phyloP scores from a whole-genome alignment of 2,329 filamentous ascomycete species.

The Didymellaceae sp. region DNA sequence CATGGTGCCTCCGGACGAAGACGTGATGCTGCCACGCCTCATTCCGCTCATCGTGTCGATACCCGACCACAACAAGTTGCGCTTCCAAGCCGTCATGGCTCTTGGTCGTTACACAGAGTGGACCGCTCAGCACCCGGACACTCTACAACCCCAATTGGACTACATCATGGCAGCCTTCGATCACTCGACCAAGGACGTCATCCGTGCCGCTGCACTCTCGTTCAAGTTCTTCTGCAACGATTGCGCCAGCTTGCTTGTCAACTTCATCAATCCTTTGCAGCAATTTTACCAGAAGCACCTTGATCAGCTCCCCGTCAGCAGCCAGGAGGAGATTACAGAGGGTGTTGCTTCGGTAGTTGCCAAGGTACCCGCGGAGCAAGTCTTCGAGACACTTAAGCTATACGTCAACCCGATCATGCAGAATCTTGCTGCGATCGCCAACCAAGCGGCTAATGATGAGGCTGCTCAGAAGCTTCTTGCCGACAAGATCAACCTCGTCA shows the following conservation, averaged over 20 bases:
- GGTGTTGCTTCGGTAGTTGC: conserved; percentile 92
- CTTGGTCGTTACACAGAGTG: conserved; percentile 96
- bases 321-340: conserved; percentile 95
- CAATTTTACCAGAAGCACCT: conserved; percentile 90
- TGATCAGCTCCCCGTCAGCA: conserved; percentile 81
- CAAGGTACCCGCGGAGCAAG: conserved; percentile 78
- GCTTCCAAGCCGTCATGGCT: conserved; percentile 98
- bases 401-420: conserved; percentile 92
- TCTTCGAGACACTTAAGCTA: conserved; percentile 85
- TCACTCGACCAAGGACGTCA: conserved; percentile 85
- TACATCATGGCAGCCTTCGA: conserved; percentile 95
- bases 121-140: conserved; percentile 93
- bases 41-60: conserved; percentile 95
- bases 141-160: conserved; percentile 88
- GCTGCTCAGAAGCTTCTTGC: conserved; percentile 85
- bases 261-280: conserved; percentile 85
- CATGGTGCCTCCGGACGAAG: conserved; percentile 92
- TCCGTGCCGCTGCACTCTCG: conserved; percentile 87
- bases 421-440: conserved; percentile 84
- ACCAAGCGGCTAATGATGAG: conserved; percentile 82
- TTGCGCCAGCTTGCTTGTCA: conserved; percentile 84
- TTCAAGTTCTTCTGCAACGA: conserved; percentile 98
- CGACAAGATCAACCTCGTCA: conserved; percentile 90
- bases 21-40: conserved; percentile 83
- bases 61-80: conserved; percentile 94